Evolutionary conservation across 345 rosid species (phyloP).

Genomic region (Carallia pectinifolia): DNA sequence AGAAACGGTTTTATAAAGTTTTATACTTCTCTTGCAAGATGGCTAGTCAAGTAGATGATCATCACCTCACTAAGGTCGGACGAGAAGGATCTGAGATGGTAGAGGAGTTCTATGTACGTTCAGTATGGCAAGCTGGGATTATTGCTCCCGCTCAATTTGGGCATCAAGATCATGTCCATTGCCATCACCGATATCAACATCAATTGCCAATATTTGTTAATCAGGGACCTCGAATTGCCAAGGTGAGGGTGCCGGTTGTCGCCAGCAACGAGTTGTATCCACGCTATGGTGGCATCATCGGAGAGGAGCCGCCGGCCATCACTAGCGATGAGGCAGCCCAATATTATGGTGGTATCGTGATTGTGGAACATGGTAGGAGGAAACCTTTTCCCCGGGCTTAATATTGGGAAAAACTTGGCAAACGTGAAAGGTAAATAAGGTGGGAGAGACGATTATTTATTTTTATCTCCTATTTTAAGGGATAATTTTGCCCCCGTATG

Average conservation of each 20-base stretch:
- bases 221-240: background rate
- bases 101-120: background rate
- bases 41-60: background rate
- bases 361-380: slow-evolving; percentile 5
- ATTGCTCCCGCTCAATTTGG: background rate
- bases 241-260: background rate
- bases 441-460: no score
- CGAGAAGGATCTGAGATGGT: background rate
- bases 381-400: background rate
- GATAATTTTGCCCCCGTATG: no score
- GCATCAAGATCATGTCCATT: background rate
- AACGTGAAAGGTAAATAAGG: no score
- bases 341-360: background rate
- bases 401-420: background rate
- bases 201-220: background rate
- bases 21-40: slow-evolving; percentile 22
- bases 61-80: background rate
- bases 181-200: background rate
- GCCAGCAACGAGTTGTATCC: background rate
- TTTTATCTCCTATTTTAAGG: no score
- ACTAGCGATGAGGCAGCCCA: slow-evolving; percentile 1
- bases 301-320: background rate
- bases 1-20: background rate
- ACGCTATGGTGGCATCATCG: no score
- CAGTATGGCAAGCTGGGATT: background rate